A percentile compares a stretch with the other conserved stretches of the same genome.
phyloP scores from a whole-genome alignment of 176 grass and related monocot species.

The Poa annua region DNA sequence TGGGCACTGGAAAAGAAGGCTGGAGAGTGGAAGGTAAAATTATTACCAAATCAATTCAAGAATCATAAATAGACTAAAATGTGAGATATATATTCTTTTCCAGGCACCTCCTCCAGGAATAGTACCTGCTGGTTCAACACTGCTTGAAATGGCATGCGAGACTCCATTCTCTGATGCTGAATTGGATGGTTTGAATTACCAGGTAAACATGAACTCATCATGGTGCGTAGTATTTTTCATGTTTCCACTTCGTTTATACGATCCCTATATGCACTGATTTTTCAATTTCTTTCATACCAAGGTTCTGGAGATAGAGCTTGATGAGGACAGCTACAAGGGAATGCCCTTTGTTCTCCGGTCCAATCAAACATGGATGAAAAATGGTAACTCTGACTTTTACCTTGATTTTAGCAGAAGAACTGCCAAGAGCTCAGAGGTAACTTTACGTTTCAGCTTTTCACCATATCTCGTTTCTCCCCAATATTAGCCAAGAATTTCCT shows the following conservation, averaged over 20 bases:
- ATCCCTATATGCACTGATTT: neutral
- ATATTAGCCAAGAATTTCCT: neutral
- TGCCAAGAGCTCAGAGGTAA: slow-evolving; percentile 58
- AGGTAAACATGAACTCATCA: slow-evolving; percentile 55
- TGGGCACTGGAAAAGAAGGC: slow-evolving; percentile 62
- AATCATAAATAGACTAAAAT: neutral
- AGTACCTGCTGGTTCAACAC: slow-evolving; percentile 69
- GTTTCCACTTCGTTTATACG: neutral
- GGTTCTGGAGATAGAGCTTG: slow-evolving; percentile 82
- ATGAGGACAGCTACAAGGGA: slow-evolving; percentile 61
- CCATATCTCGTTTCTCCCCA: neutral
- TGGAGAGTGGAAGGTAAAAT: slow-evolving; percentile 81
- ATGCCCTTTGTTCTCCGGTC: slow-evolving; percentile 87
- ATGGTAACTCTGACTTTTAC: slow-evolving; percentile 79
- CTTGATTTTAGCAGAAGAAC: slow-evolving; percentile 56
- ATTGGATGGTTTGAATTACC: slow-evolving; percentile 59
- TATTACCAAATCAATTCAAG: neutral
- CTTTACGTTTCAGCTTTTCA: slow-evolving; percentile 12
- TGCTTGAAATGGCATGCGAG: slow-evolving; percentile 77
- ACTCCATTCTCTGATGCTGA: slow-evolving; percentile 59
- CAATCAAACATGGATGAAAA: slow-evolving; percentile 79
- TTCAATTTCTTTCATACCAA: slow-evolving; percentile 31
- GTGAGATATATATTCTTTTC: slow-evolving; percentile 26
- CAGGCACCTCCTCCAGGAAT: slow-evolving; percentile 70
- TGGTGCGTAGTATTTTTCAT: neutral